Evolutionary conservation across 1,139 yeast species (phyloP), one percentile per base, ranked within the genome.

Genomic region (Magnusiomyces suaveolens): DNA sequence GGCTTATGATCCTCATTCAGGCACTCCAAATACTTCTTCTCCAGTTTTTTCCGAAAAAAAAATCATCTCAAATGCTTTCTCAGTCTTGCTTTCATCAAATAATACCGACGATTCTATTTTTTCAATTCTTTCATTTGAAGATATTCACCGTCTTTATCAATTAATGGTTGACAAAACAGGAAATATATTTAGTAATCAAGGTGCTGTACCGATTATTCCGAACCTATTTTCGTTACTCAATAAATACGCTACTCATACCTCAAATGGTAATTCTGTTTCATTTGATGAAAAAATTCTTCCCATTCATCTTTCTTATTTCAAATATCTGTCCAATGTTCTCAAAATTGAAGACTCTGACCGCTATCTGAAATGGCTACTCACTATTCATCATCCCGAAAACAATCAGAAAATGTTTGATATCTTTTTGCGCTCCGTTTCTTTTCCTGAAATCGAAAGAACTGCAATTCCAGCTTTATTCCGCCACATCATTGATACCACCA

Each of bases 381-480:
- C 49, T 2, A 50, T 46, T 3, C 46, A 49, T 46, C 51, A 48
- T 12, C 51, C 52, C 3, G 33, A 48, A 36, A 33, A 50, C 2
- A 38, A 33, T 32, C 53, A 50, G 3, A n/a, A 36, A n/a, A 12
- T 48, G 2, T 56, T 56, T 25, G 36, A 32, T 4, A 21, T 18
- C 20, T 49, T 49, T 8, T 25, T 50, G 12, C 46, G 43, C 6
- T 51, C 54, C 8, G 43, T 53, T 4, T 43, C 47, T 25, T 32
- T 25, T 21, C 58, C 55, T 12, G 23, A 44, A n/a, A 53, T 56
- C 46, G 46, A 47, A 24, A 48, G 44, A 21, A 21, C 48, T 18
- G 53, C 56, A 26, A 6, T 56, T 3, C 56, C 58, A 16, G 32
- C 39, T 8, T 54, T 56, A 12, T 56, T 56, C 43, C 16, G 20